Evolutionary conservation across 306 rosid genomes (phyloP).

Genomic region (Begonia fuchsioides): DNA sequence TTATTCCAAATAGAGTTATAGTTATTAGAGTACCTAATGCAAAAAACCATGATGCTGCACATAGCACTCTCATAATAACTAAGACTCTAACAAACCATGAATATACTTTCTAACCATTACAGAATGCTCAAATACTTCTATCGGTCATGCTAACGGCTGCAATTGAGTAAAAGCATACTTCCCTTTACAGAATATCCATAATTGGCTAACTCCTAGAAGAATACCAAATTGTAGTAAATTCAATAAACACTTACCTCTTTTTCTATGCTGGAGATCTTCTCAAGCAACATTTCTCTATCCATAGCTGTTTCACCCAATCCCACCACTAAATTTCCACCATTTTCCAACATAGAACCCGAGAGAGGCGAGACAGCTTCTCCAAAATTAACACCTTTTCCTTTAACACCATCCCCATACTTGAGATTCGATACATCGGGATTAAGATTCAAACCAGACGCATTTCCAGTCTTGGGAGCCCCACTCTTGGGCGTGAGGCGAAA

Average conservation of each 20-base stretch:
- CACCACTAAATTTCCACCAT: constrained; percentile 34
- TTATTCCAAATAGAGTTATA: no score
- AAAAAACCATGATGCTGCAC: no score
- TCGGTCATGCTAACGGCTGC: no score
- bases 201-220: not conserved
- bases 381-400: constrained; percentile 39
- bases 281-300: constrained; percentile 33
- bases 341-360: constrained; percentile 26
- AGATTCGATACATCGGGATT: constrained; percentile 16
- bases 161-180: no score
- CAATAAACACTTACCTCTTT: constrained; percentile 48
- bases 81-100: no score
- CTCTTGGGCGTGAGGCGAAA: constrained; percentile 47
- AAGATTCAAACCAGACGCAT: constrained; percentile 31
- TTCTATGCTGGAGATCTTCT: constrained; percentile 44
- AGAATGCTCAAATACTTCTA: no score
- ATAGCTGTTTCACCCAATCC: constrained; percentile 25
- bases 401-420: constrained; percentile 30
- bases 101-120: no score
- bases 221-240: no score
- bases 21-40: no score
- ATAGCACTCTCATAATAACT: no score
- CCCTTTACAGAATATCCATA: no score
- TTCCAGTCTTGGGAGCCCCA: constrained; percentile 25
- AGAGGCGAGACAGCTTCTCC: constrained; percentile 23